phyloP scores from a whole-genome alignment of 495 filamentous ascomycete genomes.

The Thermothielavioides terrestris region DNA sequence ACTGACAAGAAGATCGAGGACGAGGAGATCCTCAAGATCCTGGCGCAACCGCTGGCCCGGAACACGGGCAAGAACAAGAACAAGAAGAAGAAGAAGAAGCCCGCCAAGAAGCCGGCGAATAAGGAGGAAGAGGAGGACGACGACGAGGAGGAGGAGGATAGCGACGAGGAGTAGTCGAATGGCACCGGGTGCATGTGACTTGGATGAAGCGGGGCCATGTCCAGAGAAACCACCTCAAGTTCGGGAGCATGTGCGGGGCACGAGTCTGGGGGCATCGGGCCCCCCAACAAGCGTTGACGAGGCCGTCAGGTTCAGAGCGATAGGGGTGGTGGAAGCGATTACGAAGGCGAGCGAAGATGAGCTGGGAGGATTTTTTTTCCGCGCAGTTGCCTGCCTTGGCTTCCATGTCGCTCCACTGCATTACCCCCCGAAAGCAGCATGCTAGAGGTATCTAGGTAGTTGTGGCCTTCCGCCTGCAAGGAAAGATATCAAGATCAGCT shows the following conservation, averaged over 20 bases:
- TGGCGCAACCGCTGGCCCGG: slow-evolving; percentile 73
- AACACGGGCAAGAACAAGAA: slow-evolving; percentile 76
- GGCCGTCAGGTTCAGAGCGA: no score
- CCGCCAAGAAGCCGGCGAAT: slow-evolving; percentile 55
- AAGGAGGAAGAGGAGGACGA: slow-evolving; percentile 27
- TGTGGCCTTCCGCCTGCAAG: neutral
- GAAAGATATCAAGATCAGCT: neutral
- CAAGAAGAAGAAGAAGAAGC: slow-evolving; percentile 75
- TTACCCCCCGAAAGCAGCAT: no score
- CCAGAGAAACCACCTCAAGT: no score
- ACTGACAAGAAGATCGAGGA: slow-evolving; percentile 96
- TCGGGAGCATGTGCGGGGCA: no score
- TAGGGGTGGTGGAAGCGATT: no score
- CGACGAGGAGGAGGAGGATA: slow-evolving; percentile 29
- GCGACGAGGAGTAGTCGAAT: slow-evolving; percentile 30
- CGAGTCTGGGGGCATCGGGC: no score
- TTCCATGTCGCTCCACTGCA: slow-evolving; percentile 19
- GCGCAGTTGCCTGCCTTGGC: slow-evolving; percentile 8
- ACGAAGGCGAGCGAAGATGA: neutral
- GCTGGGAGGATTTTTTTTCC: neutral
- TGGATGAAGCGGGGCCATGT: neutral
- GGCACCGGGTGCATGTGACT: no score
- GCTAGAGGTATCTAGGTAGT: no score
- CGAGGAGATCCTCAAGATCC: slow-evolving; percentile 86
- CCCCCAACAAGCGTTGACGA: no score